Base-by-base conservation (phyloP, 2,329 filamentous ascomycete genomes). In the Hypoxylon sp. region DNA sequence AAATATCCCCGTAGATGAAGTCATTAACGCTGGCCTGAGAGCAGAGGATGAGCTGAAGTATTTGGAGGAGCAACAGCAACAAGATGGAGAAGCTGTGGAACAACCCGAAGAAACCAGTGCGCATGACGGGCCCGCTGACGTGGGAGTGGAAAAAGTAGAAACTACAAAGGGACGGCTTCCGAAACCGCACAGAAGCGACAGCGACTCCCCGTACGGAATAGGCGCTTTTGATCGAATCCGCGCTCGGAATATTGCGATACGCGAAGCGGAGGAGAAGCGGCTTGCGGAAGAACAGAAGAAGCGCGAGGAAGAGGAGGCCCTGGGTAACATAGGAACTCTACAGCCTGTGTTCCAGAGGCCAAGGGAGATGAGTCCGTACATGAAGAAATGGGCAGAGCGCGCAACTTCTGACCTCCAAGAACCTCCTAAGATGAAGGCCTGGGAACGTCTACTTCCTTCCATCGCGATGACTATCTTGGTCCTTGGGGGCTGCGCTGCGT, bases 1-100 rank as follows among this genome's bases (percentile, higher is more conserved):
- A 20, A 82, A 82, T 49, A 81, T 87, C 0, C 83, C 85, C 0
- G 86, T 91, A 2, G 85, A 91, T 66, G 89, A 91, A 77, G 79
- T 89, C 30, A 78, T 85, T 71, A 90, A 88, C 71, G 88, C 88
- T 2, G 88, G 88, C 0, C 79, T 90, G 57, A 82, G 88, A 54
- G 89, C 89, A 13, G 88, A 91, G 78, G 86, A 90, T 63, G 89
- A 91, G 79, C 82, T 91, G 56, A 82, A 81, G 20, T 81, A 81
- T 64, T 77, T 90, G 70, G 87, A 89, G 61, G 71, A 58, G 55
- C 71, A 75, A 58, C 75, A 75, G 72, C 64, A 64, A 27, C 68
- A 46, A 2, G 66, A 48, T 3, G 70, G 75, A 33, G 69, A 73
- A 13, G 71, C 69, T 1, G 71, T 73, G 31, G 69, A 73, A 11